Base-by-base conservation (phyloP, 306 rosid genomes). In the Dalbergia oliveri region DNA sequence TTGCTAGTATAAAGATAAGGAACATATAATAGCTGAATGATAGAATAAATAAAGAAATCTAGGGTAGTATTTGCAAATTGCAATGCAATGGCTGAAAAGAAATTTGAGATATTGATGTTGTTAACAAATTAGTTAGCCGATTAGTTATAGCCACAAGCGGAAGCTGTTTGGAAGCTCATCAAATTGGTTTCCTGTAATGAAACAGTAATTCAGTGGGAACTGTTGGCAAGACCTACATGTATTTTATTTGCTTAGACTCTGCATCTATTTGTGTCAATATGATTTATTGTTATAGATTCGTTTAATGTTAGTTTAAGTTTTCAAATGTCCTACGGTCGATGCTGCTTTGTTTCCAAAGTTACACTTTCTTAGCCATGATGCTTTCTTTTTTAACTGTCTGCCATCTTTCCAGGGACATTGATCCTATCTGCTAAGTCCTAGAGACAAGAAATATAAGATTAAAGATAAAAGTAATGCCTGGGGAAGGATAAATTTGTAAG, bases 321-420 rank as follows among this genome's bases (percentile, higher is more conserved):
- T 57, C 56, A 72, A 65, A 58, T 41, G 65, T 78, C 23, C 13
- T 4, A n/a, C 78, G 66, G 12, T 4, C 50, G 34, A 8, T 59
- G 47, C 31, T 73, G 59, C 41, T 66, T 58, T 57, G 43, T 66
- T 23, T 16, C 18, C 54, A 58, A 72, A 57, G 26, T 39, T 64
- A 64, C 11, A 31, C 61, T 15, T 45, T 73, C 6, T 21, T 66
- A 71, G 19, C 59, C 66, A 75, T 62, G 49, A 33, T 59, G 33
- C 34, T 37, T 63, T 56, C 6, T 61, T 61, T 45, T 68, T 71
- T 13, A 61, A 23, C 49, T 23, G n/a, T 60, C 41, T 54, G 56
- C 15, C 67, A 43, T 76, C 9, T 49, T 72, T 44, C 50, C 43
- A 14, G 41, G 21, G 74, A 79, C 61, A 26, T 33, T 51, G 77